Conservation (phyloP, 495 filamentous ascomycete genomes). For the Hypoxylon intermedium region DNA sequence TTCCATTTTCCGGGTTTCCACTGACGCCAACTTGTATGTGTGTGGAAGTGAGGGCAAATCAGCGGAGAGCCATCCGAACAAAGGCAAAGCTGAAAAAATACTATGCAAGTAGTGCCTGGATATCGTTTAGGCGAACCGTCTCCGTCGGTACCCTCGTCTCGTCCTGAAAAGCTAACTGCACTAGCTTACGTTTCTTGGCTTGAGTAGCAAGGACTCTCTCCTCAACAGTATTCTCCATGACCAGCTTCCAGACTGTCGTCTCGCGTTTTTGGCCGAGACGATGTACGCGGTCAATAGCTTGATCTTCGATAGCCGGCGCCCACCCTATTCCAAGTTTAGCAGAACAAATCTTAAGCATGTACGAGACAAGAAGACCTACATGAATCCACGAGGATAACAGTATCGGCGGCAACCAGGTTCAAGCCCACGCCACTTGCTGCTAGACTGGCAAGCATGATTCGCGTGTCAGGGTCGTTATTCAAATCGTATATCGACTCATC, state of each 20-base stretch:
- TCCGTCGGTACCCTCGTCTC: conserved; percentile 53
- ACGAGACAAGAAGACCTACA: conserved; percentile 49
- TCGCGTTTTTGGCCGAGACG: conserved; percentile 82
- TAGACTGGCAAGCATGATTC: conserved; percentile 82
- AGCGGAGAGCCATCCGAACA: neutral
- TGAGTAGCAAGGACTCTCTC: conserved; percentile 85
- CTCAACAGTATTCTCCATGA: conserved; percentile 87
- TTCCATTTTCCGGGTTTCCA: neutral
- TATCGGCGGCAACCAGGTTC: conserved; percentile 87
- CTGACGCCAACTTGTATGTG: neutral
- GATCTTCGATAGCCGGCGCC: conserved; percentile 93
- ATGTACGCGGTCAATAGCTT: conserved; percentile 91
- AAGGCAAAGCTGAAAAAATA: neutral
- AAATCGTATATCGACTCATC: conserved; percentile 74
- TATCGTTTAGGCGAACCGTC: conserved; percentile 51
- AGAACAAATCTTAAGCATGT: neutral
- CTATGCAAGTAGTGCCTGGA: conserved; percentile 49
- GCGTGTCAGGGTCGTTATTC: conserved; percentile 70
- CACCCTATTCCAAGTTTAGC: conserved; percentile 64
- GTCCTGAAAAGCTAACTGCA: conserved; percentile 78
- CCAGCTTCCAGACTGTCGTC: conserved; percentile 79
- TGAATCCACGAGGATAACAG: conserved; percentile 81
- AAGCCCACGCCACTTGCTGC: conserved; percentile 86
- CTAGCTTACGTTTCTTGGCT: conserved; percentile 78
- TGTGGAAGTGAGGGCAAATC: neutral